phyloP scores from a whole-genome alignment of 2,329 filamentous ascomycete genomes.

The Knufia fluminis region DNA sequence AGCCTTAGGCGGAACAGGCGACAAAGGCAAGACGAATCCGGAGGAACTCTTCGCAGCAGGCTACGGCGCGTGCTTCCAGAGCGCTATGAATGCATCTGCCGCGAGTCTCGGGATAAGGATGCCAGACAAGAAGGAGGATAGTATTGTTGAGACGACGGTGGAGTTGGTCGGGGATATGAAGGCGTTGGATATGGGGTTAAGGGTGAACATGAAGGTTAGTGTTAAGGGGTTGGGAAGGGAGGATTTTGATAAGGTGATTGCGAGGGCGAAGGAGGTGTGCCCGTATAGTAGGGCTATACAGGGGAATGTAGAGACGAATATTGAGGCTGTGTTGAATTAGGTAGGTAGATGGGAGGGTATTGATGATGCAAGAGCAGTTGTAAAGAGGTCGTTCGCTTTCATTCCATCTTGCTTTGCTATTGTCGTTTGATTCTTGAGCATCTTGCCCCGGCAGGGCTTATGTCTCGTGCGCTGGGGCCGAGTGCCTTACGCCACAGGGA shows the following conservation, averaged over 20 bases:
- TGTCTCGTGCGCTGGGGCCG: too few species aligned
- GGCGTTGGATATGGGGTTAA: constrained; percentile 36
- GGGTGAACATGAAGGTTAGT: constrained; percentile 37
- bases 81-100: constrained; percentile 38
- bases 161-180: constrained; percentile 38
- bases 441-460: too few species aligned
- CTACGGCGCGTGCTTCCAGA: constrained; percentile 41
- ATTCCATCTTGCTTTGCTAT: too few species aligned
- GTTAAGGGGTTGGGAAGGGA: constrained; percentile 20
- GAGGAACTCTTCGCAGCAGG: constrained; percentile 42
- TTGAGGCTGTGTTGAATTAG: too few species aligned
- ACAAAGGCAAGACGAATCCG: constrained; percentile 36
- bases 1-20: constrained; percentile 33
- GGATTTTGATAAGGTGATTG: constrained; percentile 16
- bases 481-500: too few species aligned
- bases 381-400: too few species aligned
- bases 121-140: constrained; percentile 30
- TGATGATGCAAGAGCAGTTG: too few species aligned
- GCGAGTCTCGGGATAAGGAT: constrained; percentile 34
- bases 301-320: constrained; percentile 17
- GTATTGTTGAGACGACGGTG: constrained; percentile 35
- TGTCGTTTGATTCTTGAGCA: too few species aligned
- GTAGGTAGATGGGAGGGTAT: too few species aligned
- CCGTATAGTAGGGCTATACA: constrained; percentile 15
- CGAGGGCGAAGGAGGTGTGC: constrained; percentile 18